Evolutionary conservation across 2,329 filamentous ascomycete species (phyloP), one percentile per base, ranked within the genome.

Genomic region (Verticillium zaregamsianum): DNA sequence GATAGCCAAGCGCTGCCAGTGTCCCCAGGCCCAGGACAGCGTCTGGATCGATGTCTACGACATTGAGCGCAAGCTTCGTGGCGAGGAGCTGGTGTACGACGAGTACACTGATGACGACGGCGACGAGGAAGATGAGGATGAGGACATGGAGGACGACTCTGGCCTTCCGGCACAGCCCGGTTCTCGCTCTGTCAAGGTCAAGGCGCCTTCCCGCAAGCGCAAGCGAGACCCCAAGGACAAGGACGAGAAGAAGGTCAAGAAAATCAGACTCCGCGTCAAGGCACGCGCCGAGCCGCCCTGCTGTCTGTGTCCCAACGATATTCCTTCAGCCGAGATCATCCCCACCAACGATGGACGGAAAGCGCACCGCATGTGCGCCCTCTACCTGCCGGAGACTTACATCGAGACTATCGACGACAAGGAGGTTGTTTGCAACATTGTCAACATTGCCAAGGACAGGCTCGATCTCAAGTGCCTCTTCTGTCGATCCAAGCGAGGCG

Each of bases 31-130:
- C 66, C 88, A 96, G 63, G 95, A 99, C 79, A 98, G 94, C 70
- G 95, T 99, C 3, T 99, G 96, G 93, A 93, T 99, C 59, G 93
- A 99, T 71, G 93, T 98, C 4, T 89, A 92, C 62, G 95, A 97
- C 70, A 96, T 99, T 62, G 93, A 99, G 76, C 91, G 95, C 64
- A 97, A 96, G 74, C 78, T 98, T 56, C 87, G 93, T 59, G 95
- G 95, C 54, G 93, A 98, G 73, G 89, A 91, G 62, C 92, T 92
- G 5, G 92, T 93, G 68, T 91, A 91, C 68, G 90, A 93, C 71
- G 90, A 89, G 0, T 89, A 91, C 40, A 88, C 90, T 3, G 85
- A 88, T 33, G 88, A 90, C 2, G 89, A 90, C 7, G 86, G 89
- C 1, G 80, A 86, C 2, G 86, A 89, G 7, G 87, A 90, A 1